phyloP scores from a whole-genome alignment of 1,139 yeast species.

The Suhomyces maxii region DNA sequence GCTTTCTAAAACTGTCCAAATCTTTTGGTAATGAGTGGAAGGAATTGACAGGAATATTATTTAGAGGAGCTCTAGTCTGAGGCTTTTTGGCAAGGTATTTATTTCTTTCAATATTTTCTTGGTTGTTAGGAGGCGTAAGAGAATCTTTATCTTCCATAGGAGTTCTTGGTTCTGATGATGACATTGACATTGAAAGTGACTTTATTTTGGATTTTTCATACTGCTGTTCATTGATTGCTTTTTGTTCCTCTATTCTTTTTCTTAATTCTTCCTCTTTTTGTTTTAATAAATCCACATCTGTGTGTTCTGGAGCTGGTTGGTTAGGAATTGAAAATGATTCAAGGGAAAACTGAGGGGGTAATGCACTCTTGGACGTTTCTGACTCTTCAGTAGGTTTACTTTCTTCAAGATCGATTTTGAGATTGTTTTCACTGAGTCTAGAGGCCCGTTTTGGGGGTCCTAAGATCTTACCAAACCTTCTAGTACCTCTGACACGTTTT shows the following conservation, averaged over 20 bases:
- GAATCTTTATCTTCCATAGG: constrained; percentile 9
- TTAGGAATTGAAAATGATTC: constrained; percentile 17
- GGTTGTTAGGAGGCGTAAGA: neutral
- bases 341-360: constrained; percentile 17
- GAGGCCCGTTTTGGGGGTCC: constrained; percentile 45
- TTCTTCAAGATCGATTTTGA: constrained; percentile 2
- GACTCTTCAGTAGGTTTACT: neutral
- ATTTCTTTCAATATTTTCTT: neutral
- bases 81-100: neutral
- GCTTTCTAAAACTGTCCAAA: constrained; percentile 25
- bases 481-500: constrained; percentile 30
- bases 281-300: constrained; percentile 11
- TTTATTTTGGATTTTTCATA: constrained; percentile 1
- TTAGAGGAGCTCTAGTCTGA: constrained; percentile 16
- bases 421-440: constrained; percentile 18
- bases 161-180: neutral
- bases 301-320: neutral
- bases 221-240: constrained; percentile 18
- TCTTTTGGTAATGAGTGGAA: constrained; percentile 13
- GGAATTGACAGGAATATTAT: constrained; percentile 18
- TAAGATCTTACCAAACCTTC: constrained; percentile 36
- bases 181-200: neutral
- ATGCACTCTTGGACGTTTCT: constrained; percentile 3
- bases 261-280: constrained; percentile 29
- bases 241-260: constrained; percentile 29